Base-by-base conservation (phyloP, 768 basidiomycete genomes). In the Tulasnella sp. region DNA sequence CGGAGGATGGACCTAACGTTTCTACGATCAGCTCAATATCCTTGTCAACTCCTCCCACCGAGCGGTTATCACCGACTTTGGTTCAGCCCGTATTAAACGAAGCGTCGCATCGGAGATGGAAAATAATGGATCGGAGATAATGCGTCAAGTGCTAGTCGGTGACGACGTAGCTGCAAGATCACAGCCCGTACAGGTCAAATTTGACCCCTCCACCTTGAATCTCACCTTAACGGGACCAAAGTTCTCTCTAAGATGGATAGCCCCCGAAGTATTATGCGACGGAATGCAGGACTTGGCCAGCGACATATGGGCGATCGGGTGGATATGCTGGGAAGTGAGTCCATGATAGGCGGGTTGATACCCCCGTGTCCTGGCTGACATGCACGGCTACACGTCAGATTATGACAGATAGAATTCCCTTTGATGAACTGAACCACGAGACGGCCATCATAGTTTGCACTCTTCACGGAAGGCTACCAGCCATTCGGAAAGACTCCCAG, bases 261-360 rank as follows among this genome's bases (percentile, higher is more conserved):
- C 54, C 7, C 54, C 54, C 54, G 54, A 58, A 20, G 54, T 58
- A 28, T 9, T 58, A 58, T 4, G n/a, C 20, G 54, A 58, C 54
- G 54, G 54, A 1, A 58, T 58, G n/a, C 54, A 58, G 54, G 54
- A 58, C 54, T 9, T 58, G 20, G 22, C 54, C 8, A 58, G 54
- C 54, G 54, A 58, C n/a, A 22, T 58, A 18, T 58, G 54, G 54
- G 54, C 54, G n/a, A 20, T 58, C 18, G 54, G 54, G 22, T 58
- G 54, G 54, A 58, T 58, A 58, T 58, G 54, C 54, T 58, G 54
- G 54, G 54, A 58, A 28, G 54, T 58, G 54, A 58, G 54, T 58
- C 22, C 54, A 58, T 9, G 20, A 58, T 3, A 9, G 42, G 4
- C 42, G 8, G 20, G 22, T 22, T 58, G 22, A 58, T 28, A 18